A percentile compares a stretch with the other conserved stretches of the same genome.
Evolutionary conservation across 1,284 basidiomycete species (phyloP).

Genomic region (Boletus calvinii): DNA sequence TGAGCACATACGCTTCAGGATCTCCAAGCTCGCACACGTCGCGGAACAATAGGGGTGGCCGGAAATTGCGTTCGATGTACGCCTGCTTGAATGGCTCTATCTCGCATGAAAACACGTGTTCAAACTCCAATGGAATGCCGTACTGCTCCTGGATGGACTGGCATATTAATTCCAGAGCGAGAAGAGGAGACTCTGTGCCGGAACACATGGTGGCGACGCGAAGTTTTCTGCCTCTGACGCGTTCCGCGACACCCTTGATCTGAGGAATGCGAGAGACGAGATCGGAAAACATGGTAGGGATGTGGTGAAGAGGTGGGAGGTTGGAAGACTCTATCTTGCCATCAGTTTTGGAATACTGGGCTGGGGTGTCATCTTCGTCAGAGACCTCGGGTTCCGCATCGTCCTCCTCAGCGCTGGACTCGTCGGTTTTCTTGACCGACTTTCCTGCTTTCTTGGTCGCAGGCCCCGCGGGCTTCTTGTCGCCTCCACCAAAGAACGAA

Average conservation of each 20-base stretch:
- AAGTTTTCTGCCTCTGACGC: constrained; percentile 77
- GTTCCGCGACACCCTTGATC: constrained; percentile 67
- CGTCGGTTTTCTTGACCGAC: constrained; percentile 31
- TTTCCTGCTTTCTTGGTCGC: constrained; percentile 28
- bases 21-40: constrained; percentile 92
- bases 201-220: constrained; percentile 98
- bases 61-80: constrained; percentile 95
- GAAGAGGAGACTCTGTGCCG: constrained; percentile 91
- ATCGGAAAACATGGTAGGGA: constrained; percentile 84
- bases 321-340: constrained; percentile 51
- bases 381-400: constrained; percentile 26
- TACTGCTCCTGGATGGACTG: constrained; percentile 73
- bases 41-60: constrained; percentile 86
- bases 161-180: constrained; percentile 84
- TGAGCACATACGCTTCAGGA: constrained; percentile 57
- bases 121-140: constrained; percentile 65
- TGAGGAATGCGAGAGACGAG: constrained; percentile 72
- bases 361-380: constrained; percentile 33
- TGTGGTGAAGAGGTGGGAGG: constrained; percentile 81
- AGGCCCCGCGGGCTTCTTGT: constrained; percentile 23
- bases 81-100: constrained; percentile 99
- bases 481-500: constrained; percentile 48
- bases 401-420: constrained; percentile 20
- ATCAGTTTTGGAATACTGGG: constrained; percentile 36
- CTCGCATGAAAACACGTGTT: constrained; percentile 97